phyloP scores from a whole-genome alignment of 2,329 filamentous ascomycete genomes.

The Purpureocillium lavendulum region DNA sequence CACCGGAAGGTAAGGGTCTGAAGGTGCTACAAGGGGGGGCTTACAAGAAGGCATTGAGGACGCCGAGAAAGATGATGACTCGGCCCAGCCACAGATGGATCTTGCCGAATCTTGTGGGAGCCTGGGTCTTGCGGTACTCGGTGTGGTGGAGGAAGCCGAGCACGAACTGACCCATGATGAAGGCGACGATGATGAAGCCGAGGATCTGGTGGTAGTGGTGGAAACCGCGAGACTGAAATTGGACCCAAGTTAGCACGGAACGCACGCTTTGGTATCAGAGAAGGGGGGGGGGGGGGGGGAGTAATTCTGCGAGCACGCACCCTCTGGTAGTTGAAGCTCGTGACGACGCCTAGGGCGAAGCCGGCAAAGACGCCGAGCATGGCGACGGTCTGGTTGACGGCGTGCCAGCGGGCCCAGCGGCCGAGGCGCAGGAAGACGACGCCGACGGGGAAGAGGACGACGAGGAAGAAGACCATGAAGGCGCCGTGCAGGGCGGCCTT shows the following conservation, averaged over 20 bases:
- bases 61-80: slow-evolving; percentile 40
- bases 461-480: slow-evolving; percentile 48
- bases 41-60: slow-evolving; percentile 49
- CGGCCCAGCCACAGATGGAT: slow-evolving; percentile 52
- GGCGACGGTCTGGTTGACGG: slow-evolving; percentile 41
- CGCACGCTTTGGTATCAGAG: too few relatives aligned
- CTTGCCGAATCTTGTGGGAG: slow-evolving; percentile 39
- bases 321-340: slow-evolving; percentile 45
- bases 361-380: slow-evolving; percentile 40
- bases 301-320: slow-evolving; percentile 34
- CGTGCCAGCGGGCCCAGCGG: slow-evolving; percentile 46
- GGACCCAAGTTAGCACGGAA: too few relatives aligned
- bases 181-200: slow-evolving; percentile 43
- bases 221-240: slow-evolving; percentile 39
- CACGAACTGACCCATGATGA: slow-evolving; percentile 43
- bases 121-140: slow-evolving; percentile 39
- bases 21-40: too few relatives aligned
- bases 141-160: slow-evolving; percentile 49
- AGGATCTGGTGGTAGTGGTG: slow-evolving; percentile 49
- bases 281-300: too few relatives aligned
- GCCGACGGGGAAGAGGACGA: slow-evolving; percentile 48
- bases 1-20: too few relatives aligned
- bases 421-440: slow-evolving; percentile 43
- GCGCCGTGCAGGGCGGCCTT: slow-evolving; percentile 35
- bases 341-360: slow-evolving; percentile 41